Conservation (phyloP, 2,329 filamentous ascomycete species). For the Aureobasidium sp. region DNA sequence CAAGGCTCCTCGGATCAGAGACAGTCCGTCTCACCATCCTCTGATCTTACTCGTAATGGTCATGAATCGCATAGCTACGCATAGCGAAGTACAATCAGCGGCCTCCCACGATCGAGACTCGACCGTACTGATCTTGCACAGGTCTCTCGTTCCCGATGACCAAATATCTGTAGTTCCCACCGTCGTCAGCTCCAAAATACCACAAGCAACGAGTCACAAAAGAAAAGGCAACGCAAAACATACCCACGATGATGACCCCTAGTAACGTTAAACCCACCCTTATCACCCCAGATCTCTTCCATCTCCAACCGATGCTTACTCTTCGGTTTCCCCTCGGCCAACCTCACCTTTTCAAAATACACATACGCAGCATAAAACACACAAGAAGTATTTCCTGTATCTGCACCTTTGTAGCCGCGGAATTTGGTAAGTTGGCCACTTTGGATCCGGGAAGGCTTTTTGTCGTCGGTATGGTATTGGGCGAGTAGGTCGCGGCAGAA, state of each 20-base stretch:
- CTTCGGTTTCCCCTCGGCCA: slow-evolving; percentile 45
- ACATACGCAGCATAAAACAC: slow-evolving; percentile 49
- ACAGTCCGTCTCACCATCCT: too few species aligned
- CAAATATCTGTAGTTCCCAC: background rate
- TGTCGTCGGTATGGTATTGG: slow-evolving; percentile 27
- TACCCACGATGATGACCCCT: slow-evolving; percentile 5
- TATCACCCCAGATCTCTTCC: slow-evolving; percentile 31
- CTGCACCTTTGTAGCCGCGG: slow-evolving; percentile 40
- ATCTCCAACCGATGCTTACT: slow-evolving; percentile 43
- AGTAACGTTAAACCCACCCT: background rate
- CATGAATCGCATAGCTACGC: too few species aligned
- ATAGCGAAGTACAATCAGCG: too few species aligned
- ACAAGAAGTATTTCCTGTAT: slow-evolving; percentile 39
- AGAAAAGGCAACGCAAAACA: background rate
- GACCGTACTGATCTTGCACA: slow-evolving; percentile 1
- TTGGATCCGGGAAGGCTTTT: slow-evolving; percentile 29
- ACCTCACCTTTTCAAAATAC: slow-evolving; percentile 50
- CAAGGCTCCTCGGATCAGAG: too few species aligned
- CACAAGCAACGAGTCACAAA: background rate
- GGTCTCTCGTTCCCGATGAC: background rate
- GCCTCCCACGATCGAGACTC: background rate
- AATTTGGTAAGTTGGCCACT: slow-evolving; percentile 41
- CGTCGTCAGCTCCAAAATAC: too few species aligned
- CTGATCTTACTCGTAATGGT: too few species aligned
- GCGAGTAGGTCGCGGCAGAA: slow-evolving; percentile 42